Base-by-base conservation (phyloP, 1,139 yeast genomes). In the Maudiozyma humilis region DNA sequence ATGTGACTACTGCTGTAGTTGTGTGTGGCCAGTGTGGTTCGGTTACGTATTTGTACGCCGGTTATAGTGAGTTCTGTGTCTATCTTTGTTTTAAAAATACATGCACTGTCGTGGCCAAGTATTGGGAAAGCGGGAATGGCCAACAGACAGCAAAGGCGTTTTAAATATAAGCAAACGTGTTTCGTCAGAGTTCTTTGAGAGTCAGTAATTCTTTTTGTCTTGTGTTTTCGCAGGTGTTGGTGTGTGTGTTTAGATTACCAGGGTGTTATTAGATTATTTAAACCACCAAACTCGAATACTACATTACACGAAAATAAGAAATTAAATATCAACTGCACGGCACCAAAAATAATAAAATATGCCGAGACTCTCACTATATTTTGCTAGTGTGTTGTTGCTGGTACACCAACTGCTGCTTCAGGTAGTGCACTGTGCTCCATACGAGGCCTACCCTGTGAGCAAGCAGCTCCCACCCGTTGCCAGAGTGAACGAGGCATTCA, bases 391-490 rank as follows among this genome's bases (percentile, higher is more conserved):
- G 3, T 19, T 30, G 17, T 23, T 41, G 23, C 5, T 35, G n/a
- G 12, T 41, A 16, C 40, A 35, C n/a, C 16, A 31, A 3, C 14
- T 20, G 12, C 14, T 41, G 2, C 14, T 32, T 4, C n/a, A 10
- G 13, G 5, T 19, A 7, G 44, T 25, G 2, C 25, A 25, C 14
- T 8, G 34, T 17, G 23, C 20, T 3, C 80, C 80, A 2, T 74
- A 75, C 50, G 73, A 78, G 47, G 88, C 89, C 37, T 89, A 83
- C 68, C 93, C 96, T 6, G 76, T 91, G 57, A 67, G 75, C 51
- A 79, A 80, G 58, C 98, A 91, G 64, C 72, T 79, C 32, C 97
- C 97, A 15, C 82, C 88, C 32, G 85, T 91, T 12, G 96, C 95
- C 3, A 72, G 95, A 47, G 75, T 78, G 15, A 76, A 78, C 50